Evolutionary conservation across 2,329 filamentous ascomycete genomes (phyloP).

Genomic region (Sporothrix schenckii): DNA sequence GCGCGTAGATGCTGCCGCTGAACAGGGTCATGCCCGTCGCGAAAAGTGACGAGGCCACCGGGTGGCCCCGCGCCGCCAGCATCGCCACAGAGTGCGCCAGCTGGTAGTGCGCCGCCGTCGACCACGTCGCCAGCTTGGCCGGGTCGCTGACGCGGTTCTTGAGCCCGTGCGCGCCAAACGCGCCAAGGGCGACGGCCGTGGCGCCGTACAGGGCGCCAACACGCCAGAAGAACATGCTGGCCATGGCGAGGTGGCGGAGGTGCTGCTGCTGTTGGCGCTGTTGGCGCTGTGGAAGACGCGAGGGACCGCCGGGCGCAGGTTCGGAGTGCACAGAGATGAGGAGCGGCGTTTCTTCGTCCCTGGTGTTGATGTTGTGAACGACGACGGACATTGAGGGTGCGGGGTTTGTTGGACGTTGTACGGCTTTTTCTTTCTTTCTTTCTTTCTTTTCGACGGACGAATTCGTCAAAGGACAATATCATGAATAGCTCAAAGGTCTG

Average conservation of each 20-base stretch:
- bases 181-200: constrained; percentile 62
- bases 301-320: not conserved
- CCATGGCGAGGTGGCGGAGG: constrained; percentile 27
- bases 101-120: constrained; percentile 70
- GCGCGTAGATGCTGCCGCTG: constrained; percentile 65
- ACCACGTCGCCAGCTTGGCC: constrained; percentile 60
- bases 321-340: constrained; percentile 32
- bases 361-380: constrained; percentile 27
- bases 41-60: constrained; percentile 61
- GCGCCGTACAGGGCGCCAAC: constrained; percentile 66
- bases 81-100: constrained; percentile 65
- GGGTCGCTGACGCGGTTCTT: constrained; percentile 64
- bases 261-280: not conserved
- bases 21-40: constrained; percentile 69
- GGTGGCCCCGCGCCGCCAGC: constrained; percentile 61
- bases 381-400: constrained; percentile 31
- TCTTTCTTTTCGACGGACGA: too few relatives aligned
- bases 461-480: too few relatives aligned
- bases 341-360: constrained; percentile 35
- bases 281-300: not conserved
- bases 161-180: constrained; percentile 69
- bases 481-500: too few relatives aligned
- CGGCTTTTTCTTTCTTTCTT: too few relatives aligned
- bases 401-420: too few relatives aligned
- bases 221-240: constrained; percentile 56